Percentiles rank a stretch among this genome's conserved stretches.
phyloP scores from a whole-genome alignment of 306 rosid genomes.

The Castanea sativa region DNA sequence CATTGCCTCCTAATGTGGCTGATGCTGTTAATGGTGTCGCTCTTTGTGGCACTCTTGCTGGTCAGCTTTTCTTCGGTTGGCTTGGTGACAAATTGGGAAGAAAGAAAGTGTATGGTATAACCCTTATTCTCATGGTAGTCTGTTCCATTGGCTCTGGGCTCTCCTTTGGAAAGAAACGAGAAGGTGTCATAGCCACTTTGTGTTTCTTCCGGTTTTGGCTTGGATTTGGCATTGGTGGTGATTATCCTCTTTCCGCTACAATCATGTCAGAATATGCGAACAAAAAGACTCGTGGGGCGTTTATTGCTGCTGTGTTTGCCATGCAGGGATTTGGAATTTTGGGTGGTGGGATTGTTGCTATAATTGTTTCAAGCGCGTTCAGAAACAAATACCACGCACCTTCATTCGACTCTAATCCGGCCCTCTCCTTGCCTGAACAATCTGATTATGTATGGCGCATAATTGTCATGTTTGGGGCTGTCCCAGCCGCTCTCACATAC shows the following conservation, averaged over 20 bases:
- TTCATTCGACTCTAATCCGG: background rate
- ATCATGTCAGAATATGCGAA: constrained; percentile 18
- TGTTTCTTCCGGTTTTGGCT: constrained; percentile 18
- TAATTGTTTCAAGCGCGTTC: constrained; percentile 3
- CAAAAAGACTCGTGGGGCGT: constrained; percentile 22
- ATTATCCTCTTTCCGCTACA: constrained; percentile 14
- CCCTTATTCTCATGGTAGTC: constrained; percentile 11
- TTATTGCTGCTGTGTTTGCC: constrained; percentile 15
- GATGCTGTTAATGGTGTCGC: constrained; percentile 13
- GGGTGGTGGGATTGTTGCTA: constrained; percentile 5
- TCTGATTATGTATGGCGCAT: constrained; percentile 3
- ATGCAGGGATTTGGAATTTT: constrained; percentile 18
- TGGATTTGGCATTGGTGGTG: constrained; percentile 21
- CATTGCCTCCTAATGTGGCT: constrained; percentile 15
- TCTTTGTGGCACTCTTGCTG: constrained; percentile 13
- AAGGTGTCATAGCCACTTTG: constrained; percentile 2
- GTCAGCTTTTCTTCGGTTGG: constrained; percentile 20
- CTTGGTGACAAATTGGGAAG: constrained; percentile 12
- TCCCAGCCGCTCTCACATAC: constrained; percentile 14
- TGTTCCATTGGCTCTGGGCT: constrained; percentile 16
- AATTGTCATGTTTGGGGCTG: constrained; percentile 14
- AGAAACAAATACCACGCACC: background rate
- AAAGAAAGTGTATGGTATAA: constrained; percentile 10
- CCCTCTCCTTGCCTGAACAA: background rate
- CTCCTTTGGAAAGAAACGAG: background rate